These are phyloP conservation scores for Termitomyces titanicus DNA, from an alignment of 768 basidiomycete genomes.

Conservation along the genomic window DNA sequence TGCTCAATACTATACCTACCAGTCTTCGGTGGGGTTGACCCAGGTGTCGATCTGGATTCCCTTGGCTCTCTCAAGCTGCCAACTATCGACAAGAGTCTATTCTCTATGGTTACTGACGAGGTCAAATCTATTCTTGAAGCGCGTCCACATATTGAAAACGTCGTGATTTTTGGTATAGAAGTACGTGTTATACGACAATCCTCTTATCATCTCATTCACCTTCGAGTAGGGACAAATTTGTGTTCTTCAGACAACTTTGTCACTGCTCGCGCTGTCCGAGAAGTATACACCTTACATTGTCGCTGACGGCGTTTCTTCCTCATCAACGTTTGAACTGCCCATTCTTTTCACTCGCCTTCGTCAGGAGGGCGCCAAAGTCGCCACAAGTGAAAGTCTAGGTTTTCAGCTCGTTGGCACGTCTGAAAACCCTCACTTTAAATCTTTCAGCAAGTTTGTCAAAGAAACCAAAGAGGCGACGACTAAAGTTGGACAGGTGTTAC, in stretches of 20 bases:
- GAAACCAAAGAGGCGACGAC: slow-evolving; percentile 68
- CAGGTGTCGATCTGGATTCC: slow-evolving; percentile 51
- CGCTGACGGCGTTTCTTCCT: slow-evolving; percentile 85
- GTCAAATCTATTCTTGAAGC: slow-evolving; percentile 48
- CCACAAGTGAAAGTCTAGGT: slow-evolving; percentile 76
- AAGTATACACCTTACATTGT: slow-evolving; percentile 56
- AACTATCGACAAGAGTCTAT: slow-evolving; percentile 70
- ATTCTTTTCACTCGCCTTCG: slow-evolving; percentile 69
- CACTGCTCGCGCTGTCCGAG: slow-evolving; percentile 45
- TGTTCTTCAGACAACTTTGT: slow-evolving; percentile 78
- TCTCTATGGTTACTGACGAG: slow-evolving; percentile 81
- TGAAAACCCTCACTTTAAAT: slow-evolving; percentile 59
- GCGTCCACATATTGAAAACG: slow-evolving; percentile 45
- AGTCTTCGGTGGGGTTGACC: slow-evolving; percentile 68
- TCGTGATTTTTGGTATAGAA: slow-evolving; percentile 87
- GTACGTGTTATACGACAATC: slow-evolving; percentile 30
- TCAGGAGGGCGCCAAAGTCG: slow-evolving; percentile 67
- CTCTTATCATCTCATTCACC: too few species aligned
- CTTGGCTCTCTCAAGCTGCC: slow-evolving; percentile 56
- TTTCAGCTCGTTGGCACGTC: slow-evolving; percentile 78
- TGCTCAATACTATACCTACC: background rate
- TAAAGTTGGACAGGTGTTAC: slow-evolving; percentile 30
- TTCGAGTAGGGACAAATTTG: slow-evolving; percentile 76
- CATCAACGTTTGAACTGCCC: slow-evolving; percentile 76
- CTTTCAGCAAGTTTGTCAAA: slow-evolving; percentile 70